Evolutionary conservation across 352 stramenopile species (phyloP), one percentile per base, ranked within the genome.

Genomic region (Pythium phragmiticola): DNA sequence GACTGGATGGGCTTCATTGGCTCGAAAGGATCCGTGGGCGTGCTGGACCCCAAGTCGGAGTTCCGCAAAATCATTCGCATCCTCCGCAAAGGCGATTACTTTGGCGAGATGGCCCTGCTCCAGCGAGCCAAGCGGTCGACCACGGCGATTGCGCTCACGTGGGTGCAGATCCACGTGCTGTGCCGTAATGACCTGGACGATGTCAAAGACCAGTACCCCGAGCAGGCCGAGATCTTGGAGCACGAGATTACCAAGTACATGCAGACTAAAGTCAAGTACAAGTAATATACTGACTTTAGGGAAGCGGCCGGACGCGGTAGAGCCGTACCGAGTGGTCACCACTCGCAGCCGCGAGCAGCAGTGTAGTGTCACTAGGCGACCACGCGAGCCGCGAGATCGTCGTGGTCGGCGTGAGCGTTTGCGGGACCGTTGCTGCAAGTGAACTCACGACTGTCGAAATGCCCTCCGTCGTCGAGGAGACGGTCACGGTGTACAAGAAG

Each of bases 1-100:
- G 82, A 92, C 65, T 92, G 84, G 84, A 92, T 92, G 84, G 84
- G 82, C 8, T 90, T 92, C 52, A 90, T 91, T 49, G 81, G 81
- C 16, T 88, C 78, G 14, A 90, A 87, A 63, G 84, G 82, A 1
- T 78, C 72, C 1, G 81, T 90, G 2, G 82, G 80, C 13, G 71
- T 92, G n/a, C 66, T 92, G 4, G 82, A 89, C 45, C 82, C 82
- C 4, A 76, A 69, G 9, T 74, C 75, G 0, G 45, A 78, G 11
- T 60, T 33, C 11, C 67, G 76, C 17, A 81, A 84, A 39, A 84
- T 92, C 50, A 89, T 90, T 11, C 69, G 80, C n/a, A 87, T 90
- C 19, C 66, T 92, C 46, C 69, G 75, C 13, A 87, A 89, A 45
- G 84, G 84, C 23, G 81, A 92, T 33, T 92, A 91, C 61, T 89